These are phyloP conservation scores for Bruguiera sexangula DNA, from an alignment of 345 rosid species.

Conservation along the genomic window DNA sequence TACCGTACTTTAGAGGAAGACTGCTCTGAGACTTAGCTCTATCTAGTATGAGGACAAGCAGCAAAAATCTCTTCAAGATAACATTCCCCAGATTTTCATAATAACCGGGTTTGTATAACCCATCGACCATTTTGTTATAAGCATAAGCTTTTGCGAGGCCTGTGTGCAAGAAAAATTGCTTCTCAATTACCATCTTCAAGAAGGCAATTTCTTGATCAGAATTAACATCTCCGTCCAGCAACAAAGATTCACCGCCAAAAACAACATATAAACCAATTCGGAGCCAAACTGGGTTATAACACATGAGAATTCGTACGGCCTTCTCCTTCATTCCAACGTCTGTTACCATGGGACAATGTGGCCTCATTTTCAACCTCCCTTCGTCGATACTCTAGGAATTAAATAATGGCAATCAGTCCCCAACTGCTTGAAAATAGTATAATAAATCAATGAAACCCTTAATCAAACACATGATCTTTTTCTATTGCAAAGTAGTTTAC, in stretches of 20 bases:
- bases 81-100: constrained; percentile 75
- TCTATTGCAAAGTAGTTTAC: not conserved
- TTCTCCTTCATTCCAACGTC: constrained; percentile 88
- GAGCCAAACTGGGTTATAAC: constrained; percentile 81
- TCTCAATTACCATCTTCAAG: constrained; percentile 72
- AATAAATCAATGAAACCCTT: not conserved
- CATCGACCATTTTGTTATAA: constrained; percentile 91
- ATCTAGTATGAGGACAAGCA: constrained; percentile 75
- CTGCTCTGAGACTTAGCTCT: constrained; percentile 69
- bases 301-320: constrained; percentile 54
- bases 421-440: not conserved
- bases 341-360: constrained; percentile 83
- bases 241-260: constrained; percentile 78
- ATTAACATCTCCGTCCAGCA: constrained; percentile 47
- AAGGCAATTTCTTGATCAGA: constrained; percentile 58
- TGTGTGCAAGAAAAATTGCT: constrained; percentile 67
- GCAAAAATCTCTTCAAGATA: constrained; percentile 79
- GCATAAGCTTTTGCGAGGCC: constrained; percentile 74
- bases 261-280: constrained; percentile 68
- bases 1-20: constrained; percentile 78
- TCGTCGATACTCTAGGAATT: constrained; percentile 72
- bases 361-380: constrained; percentile 82
- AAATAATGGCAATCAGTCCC: constrained; percentile 8
- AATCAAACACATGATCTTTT: too few species aligned
- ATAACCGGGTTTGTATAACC: constrained; percentile 88